A percentile compares a stretch with the other conserved stretches of the same genome.
These are phyloP conservation scores for Termitomyces sp. DNA, from an alignment of 768 basidiomycete species.

Conservation along the genomic window DNA sequence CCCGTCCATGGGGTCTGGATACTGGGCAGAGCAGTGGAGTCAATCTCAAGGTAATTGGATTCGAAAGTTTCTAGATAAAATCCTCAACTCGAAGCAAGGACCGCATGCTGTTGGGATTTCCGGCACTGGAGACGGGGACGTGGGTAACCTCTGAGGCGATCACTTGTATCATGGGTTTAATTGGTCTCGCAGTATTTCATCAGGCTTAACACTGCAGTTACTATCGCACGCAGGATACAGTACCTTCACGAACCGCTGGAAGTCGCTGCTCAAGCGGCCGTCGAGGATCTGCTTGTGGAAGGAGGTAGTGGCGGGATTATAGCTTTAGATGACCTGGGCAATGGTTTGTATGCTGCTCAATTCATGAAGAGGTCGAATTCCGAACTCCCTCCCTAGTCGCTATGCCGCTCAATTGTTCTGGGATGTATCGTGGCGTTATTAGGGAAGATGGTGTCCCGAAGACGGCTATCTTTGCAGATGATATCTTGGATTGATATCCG, in stretches of 20 bases:
- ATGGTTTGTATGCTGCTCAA: slow-evolving; percentile 36
- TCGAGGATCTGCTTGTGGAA: slow-evolving; percentile 49
- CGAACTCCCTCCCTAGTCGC: slow-evolving; percentile 39
- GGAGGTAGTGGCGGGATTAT: slow-evolving; percentile 75
- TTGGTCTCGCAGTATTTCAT: slow-evolving; percentile 62
- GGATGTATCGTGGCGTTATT: slow-evolving; percentile 82
- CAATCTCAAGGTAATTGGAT: slow-evolving; percentile 21
- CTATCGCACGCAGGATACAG: slow-evolving; percentile 61
- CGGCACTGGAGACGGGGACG: slow-evolving; percentile 83
- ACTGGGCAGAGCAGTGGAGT: slow-evolving; percentile 81
- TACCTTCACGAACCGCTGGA: slow-evolving; percentile 51
- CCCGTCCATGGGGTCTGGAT: slow-evolving; percentile 74
- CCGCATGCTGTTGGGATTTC: slow-evolving; percentile 62
- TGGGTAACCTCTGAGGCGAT: slow-evolving; percentile 25
- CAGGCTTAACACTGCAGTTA: slow-evolving; percentile 57
- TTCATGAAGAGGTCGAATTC: not conserved
- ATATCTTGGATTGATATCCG: slow-evolving; percentile 29
- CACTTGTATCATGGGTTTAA: not conserved
- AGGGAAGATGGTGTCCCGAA: slow-evolving; percentile 60
- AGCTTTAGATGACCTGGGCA: slow-evolving; percentile 62
- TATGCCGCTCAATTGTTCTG: slow-evolving; percentile 67
- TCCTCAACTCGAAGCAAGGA: slow-evolving; percentile 21
- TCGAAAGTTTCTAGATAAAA: slow-evolving; percentile 20
- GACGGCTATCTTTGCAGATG: slow-evolving; percentile 76
- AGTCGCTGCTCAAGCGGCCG: slow-evolving; percentile 46